Evolutionary conservation across 2,329 filamentous ascomycete genomes (phyloP).

Genomic region (Claviceps capensis): DNA sequence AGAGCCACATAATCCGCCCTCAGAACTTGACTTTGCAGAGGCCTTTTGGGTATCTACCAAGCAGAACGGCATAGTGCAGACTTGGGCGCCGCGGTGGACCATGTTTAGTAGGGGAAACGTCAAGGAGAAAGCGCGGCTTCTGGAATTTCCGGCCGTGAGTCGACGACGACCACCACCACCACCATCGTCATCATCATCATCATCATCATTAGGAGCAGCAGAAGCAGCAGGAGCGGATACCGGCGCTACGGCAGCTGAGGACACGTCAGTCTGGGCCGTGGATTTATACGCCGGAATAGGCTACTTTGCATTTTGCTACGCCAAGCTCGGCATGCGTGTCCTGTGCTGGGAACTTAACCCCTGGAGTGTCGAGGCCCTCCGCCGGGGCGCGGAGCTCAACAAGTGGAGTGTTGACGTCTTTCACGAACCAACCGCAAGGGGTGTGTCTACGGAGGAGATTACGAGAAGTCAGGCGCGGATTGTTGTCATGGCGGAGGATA

Average conservation of each 20-base stretch:
- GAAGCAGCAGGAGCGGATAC: neutral
- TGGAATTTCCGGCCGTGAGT: constrained; percentile 29
- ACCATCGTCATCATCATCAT: no score
- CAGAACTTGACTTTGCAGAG: constrained; percentile 39
- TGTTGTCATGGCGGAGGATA: constrained; percentile 57
- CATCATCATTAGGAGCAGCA: neutral
- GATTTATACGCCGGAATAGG: constrained; percentile 90
- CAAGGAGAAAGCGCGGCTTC: constrained; percentile 69
- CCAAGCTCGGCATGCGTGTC: constrained; percentile 55
- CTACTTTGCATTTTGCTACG: constrained; percentile 83
- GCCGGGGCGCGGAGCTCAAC: constrained; percentile 58
- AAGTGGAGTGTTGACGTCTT: constrained; percentile 46
- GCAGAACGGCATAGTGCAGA: constrained; percentile 71
- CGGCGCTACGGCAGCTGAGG: neutral
- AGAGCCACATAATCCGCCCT: constrained; percentile 15
- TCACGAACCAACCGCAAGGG: constrained; percentile 25
- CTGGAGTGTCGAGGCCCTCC: constrained; percentile 73
- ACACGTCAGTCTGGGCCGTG: constrained; percentile 37
- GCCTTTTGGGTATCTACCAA: constrained; percentile 69
- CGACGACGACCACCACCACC: no score
- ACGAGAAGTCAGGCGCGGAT: constrained; percentile 38
- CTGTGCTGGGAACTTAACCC: constrained; percentile 86
- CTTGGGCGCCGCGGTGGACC: constrained; percentile 78
- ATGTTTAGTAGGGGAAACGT: constrained; percentile 94
- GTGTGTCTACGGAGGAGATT: constrained; percentile 22